Conservation (phyloP, 2,329 filamentous ascomycete species). For the Colletotrichum coccodes region DNA sequence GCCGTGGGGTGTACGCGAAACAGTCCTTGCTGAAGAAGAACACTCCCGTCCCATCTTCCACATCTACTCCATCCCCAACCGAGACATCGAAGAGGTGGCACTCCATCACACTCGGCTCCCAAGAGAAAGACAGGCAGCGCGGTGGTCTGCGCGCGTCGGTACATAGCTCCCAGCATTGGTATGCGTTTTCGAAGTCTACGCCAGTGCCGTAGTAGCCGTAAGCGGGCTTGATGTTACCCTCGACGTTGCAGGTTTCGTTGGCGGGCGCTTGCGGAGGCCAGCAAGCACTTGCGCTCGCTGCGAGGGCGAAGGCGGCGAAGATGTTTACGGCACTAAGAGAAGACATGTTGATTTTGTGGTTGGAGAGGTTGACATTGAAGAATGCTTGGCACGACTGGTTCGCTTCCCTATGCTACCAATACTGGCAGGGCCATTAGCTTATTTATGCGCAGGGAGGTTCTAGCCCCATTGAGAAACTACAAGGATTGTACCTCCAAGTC, state of each 20-base stretch:
- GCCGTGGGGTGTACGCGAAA: not conserved
- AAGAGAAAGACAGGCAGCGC: not conserved
- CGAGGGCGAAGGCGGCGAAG: not conserved
- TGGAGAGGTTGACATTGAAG: no score
- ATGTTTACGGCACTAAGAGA: no score
- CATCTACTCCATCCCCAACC: not conserved
- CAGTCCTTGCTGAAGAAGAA: not conserved
- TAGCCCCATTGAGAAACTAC: no score
- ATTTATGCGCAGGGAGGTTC: no score
- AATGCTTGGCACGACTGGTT: no score
- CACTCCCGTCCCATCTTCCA: not conserved
- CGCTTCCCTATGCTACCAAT: no score
- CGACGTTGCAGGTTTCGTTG: not conserved
- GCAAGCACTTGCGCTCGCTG: not conserved
- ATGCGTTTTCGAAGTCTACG: not conserved
- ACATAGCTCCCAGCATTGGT: not conserved
- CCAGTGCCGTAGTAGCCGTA: not conserved
- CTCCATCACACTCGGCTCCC: not conserved
- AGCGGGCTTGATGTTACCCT: not conserved
- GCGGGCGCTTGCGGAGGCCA: not conserved
- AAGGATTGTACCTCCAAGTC: no score
- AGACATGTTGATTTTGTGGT: no score
- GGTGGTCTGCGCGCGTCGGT: not conserved
- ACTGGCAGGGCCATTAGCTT: no score
- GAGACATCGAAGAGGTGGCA: not conserved